These are phyloP conservation scores for Berberis vulgaris DNA, from an alignment of 164 flowering plant species.

Conservation along the genomic window DNA sequence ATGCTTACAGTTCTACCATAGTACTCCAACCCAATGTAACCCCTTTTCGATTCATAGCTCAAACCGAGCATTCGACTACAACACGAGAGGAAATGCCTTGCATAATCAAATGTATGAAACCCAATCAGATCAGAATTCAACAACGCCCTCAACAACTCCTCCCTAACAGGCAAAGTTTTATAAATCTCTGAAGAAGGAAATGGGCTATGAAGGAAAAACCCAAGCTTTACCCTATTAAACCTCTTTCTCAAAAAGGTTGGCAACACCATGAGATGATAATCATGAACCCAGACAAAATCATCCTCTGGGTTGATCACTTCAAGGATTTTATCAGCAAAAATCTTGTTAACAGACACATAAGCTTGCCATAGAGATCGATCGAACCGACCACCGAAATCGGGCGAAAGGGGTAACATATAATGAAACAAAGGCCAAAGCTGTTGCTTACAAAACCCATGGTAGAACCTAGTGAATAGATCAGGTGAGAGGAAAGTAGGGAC, in stretches of 20 bases:
- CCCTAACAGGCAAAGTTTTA: slow-evolving; percentile 15
- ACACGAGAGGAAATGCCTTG: slow-evolving; percentile 14
- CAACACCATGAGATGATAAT: slow-evolving; percentile 16
- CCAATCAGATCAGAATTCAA: slow-evolving; percentile 14
- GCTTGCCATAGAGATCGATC: slow-evolving; percentile 17
- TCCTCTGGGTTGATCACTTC: slow-evolving; percentile 18
- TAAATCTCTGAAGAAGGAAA: slow-evolving; percentile 17
- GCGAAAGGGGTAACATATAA: slow-evolving; percentile 16
- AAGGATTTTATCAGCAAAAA: slow-evolving; percentile 16
- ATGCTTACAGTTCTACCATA: slow-evolving; percentile 17
- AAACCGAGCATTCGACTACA: slow-evolving; percentile 16
- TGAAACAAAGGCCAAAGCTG: slow-evolving; percentile 16
- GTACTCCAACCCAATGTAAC: slow-evolving; percentile 15
- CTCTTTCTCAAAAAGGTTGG: slow-evolving; percentile 15
- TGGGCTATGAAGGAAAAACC: slow-evolving; percentile 15
- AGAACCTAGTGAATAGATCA: slow-evolving; percentile 11
- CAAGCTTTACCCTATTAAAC: slow-evolving; percentile 13
- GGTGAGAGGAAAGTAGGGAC: slow-evolving; percentile 14
- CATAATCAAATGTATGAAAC: slow-evolving; percentile 15
- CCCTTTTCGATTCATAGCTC: slow-evolving; percentile 12
- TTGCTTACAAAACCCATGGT: slow-evolving; percentile 18
- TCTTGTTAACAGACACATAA: slow-evolving; percentile 16
- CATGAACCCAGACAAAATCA: slow-evolving; percentile 18
- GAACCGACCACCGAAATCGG: slow-evolving; percentile 15
- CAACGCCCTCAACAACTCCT: slow-evolving; percentile 7